phyloP scores from a whole-genome alignment of 139 green algal species.

The Chlamydomonas sp. region DNA sequence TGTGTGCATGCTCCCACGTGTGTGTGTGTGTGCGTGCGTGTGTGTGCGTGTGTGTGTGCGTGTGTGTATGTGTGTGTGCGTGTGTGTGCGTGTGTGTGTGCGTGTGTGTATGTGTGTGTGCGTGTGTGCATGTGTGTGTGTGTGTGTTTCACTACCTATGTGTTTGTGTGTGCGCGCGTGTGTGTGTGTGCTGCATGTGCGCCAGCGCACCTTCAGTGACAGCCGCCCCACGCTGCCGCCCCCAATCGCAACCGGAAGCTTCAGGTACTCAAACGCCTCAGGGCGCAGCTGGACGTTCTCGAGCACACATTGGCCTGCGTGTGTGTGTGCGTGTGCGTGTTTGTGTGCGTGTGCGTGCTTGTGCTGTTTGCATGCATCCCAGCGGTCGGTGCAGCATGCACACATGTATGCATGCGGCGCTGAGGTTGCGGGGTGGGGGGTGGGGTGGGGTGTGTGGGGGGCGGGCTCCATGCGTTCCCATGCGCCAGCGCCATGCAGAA shows the following conservation, averaged over 20 bases:
- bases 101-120: not conserved
- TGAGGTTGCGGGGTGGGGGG: too few species aligned
- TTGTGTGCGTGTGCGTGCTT: too few species aligned
- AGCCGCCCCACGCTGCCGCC: conserved; percentile 43
- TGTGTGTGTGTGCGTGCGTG: not conserved
- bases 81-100: not conserved
- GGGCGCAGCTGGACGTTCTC: conserved; percentile 47
- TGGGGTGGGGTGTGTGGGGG: too few species aligned
- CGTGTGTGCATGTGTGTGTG: not conserved
- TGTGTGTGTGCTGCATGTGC: conserved; percentile 6
- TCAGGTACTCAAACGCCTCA: conserved; percentile 51
- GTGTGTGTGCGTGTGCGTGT: too few species aligned
- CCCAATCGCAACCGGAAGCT: conserved; percentile 48
- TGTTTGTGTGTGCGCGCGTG: not conserved
- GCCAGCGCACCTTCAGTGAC: conserved; percentile 48
- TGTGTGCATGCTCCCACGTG: too few species aligned
- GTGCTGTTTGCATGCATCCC: too few species aligned
- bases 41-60: conserved; percentile 8
- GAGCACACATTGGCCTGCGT: conserved; percentile 43
- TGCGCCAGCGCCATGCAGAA: too few species aligned
- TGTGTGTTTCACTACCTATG: too few species aligned
- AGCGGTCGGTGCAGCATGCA: too few species aligned
- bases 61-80: not conserved
- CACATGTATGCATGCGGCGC: too few species aligned
- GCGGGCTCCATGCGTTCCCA: too few species aligned